Evolutionary conservation across 2,329 filamentous ascomycete genomes (phyloP).

Genomic region (Cryphonectria parasitica): DNA sequence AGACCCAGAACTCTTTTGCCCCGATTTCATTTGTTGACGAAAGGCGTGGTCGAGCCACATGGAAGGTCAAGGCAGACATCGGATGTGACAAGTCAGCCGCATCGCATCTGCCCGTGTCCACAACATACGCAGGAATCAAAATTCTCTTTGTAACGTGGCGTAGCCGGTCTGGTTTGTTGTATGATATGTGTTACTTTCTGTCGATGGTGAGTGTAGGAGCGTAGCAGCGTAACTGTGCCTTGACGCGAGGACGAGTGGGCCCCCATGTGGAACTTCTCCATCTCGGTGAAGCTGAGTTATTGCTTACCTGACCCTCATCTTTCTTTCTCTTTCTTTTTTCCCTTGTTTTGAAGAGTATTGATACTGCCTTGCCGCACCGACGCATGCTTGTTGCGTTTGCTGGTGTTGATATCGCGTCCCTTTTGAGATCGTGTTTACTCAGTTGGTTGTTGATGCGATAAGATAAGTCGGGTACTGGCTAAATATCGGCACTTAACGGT

Average conservation of each 20-base stretch:
- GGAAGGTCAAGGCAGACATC: constrained; percentile 5
- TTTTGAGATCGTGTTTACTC: neutral
- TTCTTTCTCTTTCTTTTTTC: neutral
- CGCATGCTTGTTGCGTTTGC: neutral
- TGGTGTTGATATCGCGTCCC: neutral
- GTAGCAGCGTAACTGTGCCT: neutral
- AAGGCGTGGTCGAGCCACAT: constrained; percentile 4
- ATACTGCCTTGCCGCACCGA: neutral
- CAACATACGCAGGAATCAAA: neutral
- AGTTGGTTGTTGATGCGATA: neutral
- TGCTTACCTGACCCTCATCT: too few relatives aligned
- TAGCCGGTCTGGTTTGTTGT: neutral
- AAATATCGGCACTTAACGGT: neutral
- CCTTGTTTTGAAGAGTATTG: neutral
- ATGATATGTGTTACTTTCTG: neutral
- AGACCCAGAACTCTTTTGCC: neutral
- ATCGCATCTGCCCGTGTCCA: neutral
- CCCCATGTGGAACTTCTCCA: neutral
- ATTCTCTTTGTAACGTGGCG: neutral
- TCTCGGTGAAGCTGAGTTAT: neutral
- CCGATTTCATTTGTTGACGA: neutral
- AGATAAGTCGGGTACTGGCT: constrained; percentile 2
- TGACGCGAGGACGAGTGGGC: neutral
- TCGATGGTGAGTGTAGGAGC: neutral
- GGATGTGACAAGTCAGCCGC: neutral